Percentiles rank a stretch among this genome's conserved stretches.
Evolutionary conservation across 805 yeast species (phyloP).

Genomic region (Wickerhamiella australiensis): DNA sequence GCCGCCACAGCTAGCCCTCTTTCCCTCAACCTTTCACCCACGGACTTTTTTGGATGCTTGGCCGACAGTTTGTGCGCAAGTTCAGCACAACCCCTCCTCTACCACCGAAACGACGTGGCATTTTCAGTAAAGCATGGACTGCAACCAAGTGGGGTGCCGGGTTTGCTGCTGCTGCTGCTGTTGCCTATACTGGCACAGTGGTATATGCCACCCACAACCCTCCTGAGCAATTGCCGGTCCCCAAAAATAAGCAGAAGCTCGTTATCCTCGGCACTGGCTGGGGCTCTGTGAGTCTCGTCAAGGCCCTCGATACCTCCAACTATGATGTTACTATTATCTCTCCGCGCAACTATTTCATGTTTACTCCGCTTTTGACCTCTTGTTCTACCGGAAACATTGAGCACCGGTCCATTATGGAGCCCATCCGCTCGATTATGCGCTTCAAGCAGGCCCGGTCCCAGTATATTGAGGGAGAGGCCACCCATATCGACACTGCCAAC

Average conservation of each 20-base stretch:
- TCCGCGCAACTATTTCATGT: slow-evolving; percentile 88
- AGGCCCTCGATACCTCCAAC: slow-evolving; percentile 70
- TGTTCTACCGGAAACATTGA: slow-evolving; percentile 92
- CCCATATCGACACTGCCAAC: slow-evolving; percentile 59
- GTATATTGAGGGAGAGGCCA: slow-evolving; percentile 86
- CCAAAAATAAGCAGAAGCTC: slow-evolving; percentile 55
- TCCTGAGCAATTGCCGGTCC: slow-evolving; percentile 33
- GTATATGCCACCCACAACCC: slow-evolving; percentile 30
- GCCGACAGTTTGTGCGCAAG: neutral
- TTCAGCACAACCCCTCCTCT: neutral
- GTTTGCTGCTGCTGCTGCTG: slow-evolving; percentile 29
- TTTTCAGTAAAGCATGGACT: slow-evolving; percentile 4
- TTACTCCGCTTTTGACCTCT: slow-evolving; percentile 92
- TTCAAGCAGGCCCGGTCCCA: slow-evolving; percentile 59
- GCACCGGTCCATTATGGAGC: slow-evolving; percentile 81
- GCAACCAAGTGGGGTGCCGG: slow-evolving; percentile 11
- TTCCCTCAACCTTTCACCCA: too few species aligned
- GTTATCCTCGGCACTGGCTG: slow-evolving; percentile 74
- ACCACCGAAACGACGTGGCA: neutral
- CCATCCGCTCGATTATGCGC: slow-evolving; percentile 78
- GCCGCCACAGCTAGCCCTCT: neutral
- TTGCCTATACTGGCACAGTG: slow-evolving; percentile 50
- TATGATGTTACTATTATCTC: slow-evolving; percentile 84
- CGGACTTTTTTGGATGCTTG: neutral
- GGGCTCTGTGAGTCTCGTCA: slow-evolving; percentile 82